A percentile compares a stretch with the other conserved stretches of the same genome.
Conservation (phyloP, 257 asterid genomes). For the Solanum pennellii region DNA sequence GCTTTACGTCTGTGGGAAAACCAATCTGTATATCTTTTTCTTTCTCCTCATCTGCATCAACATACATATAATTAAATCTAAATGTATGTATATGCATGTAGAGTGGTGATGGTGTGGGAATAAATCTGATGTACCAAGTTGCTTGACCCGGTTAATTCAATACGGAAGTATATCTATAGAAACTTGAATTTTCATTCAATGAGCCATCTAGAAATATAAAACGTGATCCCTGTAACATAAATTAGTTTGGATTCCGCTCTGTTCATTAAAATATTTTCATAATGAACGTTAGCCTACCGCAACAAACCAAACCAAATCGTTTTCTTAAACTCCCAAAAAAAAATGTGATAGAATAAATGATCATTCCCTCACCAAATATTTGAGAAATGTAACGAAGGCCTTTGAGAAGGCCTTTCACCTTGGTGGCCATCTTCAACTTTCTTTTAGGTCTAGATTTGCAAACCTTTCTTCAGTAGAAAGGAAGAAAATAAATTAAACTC, state of each 20-base stretch:
- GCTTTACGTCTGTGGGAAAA: slow-evolving; percentile 92
- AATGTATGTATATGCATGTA: background rate
- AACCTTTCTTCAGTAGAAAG: background rate
- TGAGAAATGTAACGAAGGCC: slow-evolving; percentile 96
- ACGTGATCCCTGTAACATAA: background rate
- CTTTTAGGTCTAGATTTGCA: background rate
- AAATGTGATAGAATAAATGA: background rate
- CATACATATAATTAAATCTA: background rate
- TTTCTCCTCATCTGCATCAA: slow-evolving; percentile 61
- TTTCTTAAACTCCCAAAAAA: background rate
- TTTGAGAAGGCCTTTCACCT: slow-evolving; percentile 83
- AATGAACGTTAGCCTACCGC: background rate
- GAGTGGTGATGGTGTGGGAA: background rate
- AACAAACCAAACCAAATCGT: background rate
- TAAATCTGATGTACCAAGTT: background rate
- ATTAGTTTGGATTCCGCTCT: background rate
- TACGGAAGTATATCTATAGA: background rate
- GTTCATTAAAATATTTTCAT: background rate
- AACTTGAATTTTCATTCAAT: background rate
- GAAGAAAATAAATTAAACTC: background rate
- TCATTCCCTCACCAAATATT: slow-evolving; percentile 55
- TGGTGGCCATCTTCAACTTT: slow-evolving; percentile 34
- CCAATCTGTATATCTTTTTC: slow-evolving; percentile 75
- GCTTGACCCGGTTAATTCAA: background rate
- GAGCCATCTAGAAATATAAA: background rate